Conservation (phyloP, 2,329 filamentous ascomycete species). For the Cercospora janseana region DNA sequence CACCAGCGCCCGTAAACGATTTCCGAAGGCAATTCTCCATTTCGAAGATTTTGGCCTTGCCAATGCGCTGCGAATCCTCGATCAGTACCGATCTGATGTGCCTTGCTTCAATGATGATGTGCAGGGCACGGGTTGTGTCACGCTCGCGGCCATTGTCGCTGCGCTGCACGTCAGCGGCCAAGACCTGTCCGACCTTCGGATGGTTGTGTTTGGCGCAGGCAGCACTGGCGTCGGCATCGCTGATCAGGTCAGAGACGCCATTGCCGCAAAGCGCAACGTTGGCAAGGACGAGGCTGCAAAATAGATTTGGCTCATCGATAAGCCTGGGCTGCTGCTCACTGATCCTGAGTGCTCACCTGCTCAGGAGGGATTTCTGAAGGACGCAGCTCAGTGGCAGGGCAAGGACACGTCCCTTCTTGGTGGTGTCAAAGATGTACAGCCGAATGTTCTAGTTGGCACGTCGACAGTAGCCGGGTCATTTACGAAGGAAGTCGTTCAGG, state of each 20-base stretch:
- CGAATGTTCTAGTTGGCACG: conserved; percentile 80
- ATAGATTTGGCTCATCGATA: conserved; percentile 78
- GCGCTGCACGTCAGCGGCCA: conserved; percentile 67
- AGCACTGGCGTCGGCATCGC: conserved; percentile 83
- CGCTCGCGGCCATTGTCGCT: conserved; percentile 76
- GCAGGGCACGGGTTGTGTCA: conserved; percentile 85
- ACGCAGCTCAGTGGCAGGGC: conserved; percentile 62
- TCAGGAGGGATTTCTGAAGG: conserved; percentile 65
- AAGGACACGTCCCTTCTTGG: conserved; percentile 60
- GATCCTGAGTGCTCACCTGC: conserved; percentile 67
- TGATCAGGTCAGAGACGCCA: conserved; percentile 78
- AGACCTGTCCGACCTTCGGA: conserved; percentile 64
- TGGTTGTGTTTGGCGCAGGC: conserved; percentile 77
- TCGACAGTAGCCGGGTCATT: conserved; percentile 76
- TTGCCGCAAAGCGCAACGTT: conserved; percentile 62
- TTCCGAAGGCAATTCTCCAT: conserved; percentile 78
- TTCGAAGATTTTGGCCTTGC: conserved; percentile 80
- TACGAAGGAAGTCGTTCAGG: conserved; percentile 68
- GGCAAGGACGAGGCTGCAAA: conserved; percentile 66
- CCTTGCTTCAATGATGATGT: conserved; percentile 91
- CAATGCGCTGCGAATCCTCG: conserved; percentile 74
- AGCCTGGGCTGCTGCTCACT: conserved; percentile 67
- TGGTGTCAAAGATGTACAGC: conserved; percentile 68
- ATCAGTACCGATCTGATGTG: conserved; percentile 69
- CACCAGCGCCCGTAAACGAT: conserved; percentile 63